Evolutionary conservation across 768 basidiomycete species (phyloP), one percentile per base, ranked within the genome.

Genomic region (Symmetrospora coprosmae): DNA sequence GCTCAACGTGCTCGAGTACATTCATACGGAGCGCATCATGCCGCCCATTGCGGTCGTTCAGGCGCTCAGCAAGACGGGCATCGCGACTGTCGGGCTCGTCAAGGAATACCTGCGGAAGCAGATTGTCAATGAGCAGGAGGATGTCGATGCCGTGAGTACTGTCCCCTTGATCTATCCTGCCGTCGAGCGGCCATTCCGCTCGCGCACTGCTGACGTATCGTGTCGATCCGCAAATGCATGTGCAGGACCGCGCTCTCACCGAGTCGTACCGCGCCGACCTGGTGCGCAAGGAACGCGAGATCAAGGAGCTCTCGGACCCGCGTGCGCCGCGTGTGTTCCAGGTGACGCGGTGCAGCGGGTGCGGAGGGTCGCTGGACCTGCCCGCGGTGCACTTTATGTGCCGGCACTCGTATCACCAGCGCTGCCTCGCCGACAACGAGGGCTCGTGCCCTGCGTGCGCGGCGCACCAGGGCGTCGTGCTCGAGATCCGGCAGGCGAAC

Each of bases 301-400:
- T 96, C 17, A 78, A 79, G 43, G 86, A 86, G 31, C 78, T 97
- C 17, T 79, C 82, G 4, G 84, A 92, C 72, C 76, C 82, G 6
- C 79, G 82, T 21, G 79, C 82, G 51, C 86, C 94, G 0, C 79
- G 81, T 19, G 85, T 96, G 21, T 94, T 96, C 77, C 90, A 96
- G 69, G 86, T 92, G 62, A 91, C 90, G 7, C 78, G 89, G 39
- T 97, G 94, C 72, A 84, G 91, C 21, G 79, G 83, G 3, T 97
- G 94, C 71, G 79, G 82, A 16, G 87, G 84, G 1, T 87, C 86
- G 66, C 80, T 97, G 62, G 91, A 96, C 71, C 79, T 96, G 9
- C 92, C 94, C 0, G 85, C 81, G 65, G 78, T 97, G 5, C 91
- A 97, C 72, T 97, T 96, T 70, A 94, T 97, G 92, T 99, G 92